These are phyloP conservation scores for Xylaria sp. DNA, from an alignment of 2,329 filamentous ascomycete species.

Conservation along the genomic window DNA sequence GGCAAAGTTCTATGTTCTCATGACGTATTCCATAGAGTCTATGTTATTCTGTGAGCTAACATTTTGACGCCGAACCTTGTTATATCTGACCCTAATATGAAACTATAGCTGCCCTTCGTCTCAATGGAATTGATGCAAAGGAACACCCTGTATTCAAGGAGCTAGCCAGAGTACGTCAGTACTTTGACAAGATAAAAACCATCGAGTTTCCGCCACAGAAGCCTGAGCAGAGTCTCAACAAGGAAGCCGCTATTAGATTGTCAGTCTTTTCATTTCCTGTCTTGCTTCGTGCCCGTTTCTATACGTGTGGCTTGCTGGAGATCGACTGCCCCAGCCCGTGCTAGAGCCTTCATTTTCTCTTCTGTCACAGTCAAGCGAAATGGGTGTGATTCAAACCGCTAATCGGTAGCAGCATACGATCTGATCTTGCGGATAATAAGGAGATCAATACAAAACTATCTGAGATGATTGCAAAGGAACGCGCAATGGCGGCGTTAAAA, in stretches of 20 bases:
- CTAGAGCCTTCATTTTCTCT: too few species aligned
- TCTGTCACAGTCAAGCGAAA: too few species aligned
- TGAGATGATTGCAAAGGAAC: conserved; percentile 63
- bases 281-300: neutral
- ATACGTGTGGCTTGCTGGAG: neutral
- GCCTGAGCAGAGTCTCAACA: conserved; percentile 66
- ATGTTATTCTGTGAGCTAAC: conserved; percentile 76
- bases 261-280: conserved; percentile 8
- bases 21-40: conserved; percentile 89
- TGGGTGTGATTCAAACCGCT: neutral
- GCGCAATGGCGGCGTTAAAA: conserved; percentile 57
- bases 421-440: conserved; percentile 68
- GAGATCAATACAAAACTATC: conserved; percentile 57
- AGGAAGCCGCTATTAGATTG: conserved; percentile 78
- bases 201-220: conserved; percentile 68
- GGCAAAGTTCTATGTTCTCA: conserved; percentile 89
- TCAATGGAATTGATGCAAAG: conserved; percentile 81
- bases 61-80: neutral
- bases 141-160: conserved; percentile 85
- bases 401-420: conserved; percentile 60
- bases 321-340: too few species aligned
- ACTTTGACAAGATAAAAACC: conserved; percentile 88
- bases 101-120: conserved; percentile 69
- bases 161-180: conserved; percentile 84
- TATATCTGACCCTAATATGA: neutral